Base-by-base conservation (phyloP, 1,139 yeast species). In the Meyerozyma sp. region DNA sequence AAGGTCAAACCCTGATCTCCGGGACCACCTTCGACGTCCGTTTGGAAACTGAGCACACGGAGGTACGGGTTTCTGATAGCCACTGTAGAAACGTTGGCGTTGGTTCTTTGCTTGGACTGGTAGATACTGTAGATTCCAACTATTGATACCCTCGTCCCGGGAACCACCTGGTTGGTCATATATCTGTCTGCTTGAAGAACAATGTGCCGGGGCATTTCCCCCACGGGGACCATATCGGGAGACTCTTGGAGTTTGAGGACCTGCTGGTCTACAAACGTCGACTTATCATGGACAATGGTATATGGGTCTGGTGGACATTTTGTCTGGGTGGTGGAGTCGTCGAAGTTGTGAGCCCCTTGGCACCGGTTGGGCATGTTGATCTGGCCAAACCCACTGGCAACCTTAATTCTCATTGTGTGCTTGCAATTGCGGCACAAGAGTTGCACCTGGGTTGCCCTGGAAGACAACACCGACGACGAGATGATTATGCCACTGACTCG, bases 151-250 rank as follows among this genome's bases (percentile, higher is more conserved):
- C 98, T 75, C 0, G 95, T 88, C 39, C 99, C 99, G 0, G 99
- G 99, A 29, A 91, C 87, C 27, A 93, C 93, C 51, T 79, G 82
- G 66, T 93, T 93, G 23, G 97, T 85, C 62, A 93, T 71, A 53
- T 88, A 87, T 51, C 98, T 77, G 61, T 94, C 98, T 18, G 91
- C 88, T 41, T 94, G 88, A 53, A 94, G 73, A 48, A 89, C 64
- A 42, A 94, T 85, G 57, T 93, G 96, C 54, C 99, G 81, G 11
- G 99, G 99, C 91, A 93, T 85, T 68, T 93, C 99, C 50, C 99
- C 98, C 18, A 93, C 96, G 2, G 98, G 99, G 1, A 93, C 98
- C 84, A 88, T 86, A 62, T 93, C 98, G 11, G 98, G 98, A 13
- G 95, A 77, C 61, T 93, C 99, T 62, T 93, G 99, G 44, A 94